Base-by-base conservation (phyloP, 1,284 basidiomycete genomes). In the Wolfiporia cocos region DNA sequence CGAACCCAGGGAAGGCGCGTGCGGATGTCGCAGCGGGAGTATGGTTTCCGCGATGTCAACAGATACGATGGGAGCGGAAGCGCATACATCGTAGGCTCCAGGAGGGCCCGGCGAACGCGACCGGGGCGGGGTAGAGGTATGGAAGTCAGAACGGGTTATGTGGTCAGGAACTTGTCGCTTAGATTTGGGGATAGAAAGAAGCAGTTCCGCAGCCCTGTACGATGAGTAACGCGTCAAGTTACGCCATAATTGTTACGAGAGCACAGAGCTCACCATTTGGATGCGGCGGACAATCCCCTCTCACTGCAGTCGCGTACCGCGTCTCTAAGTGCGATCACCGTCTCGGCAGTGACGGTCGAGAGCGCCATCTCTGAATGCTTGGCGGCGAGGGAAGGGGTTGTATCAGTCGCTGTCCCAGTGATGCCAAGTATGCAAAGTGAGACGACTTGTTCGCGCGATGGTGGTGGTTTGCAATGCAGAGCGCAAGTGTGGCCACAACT, bases 131-230 rank as follows among this genome's bases (percentile, higher is more conserved):
- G 74, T 76, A 5, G 78, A 78, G 50, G 48, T 63, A 51, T 61
- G 58, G 54, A 56, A 58, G n/a, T n/a, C n/a, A n/a, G n/a, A n/a
- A n/a, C 46, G 54, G 51, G 49, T 38, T 49, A n/a, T 48, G 36
- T 51, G 41, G 56, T 46, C 52, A 58, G 52, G 41, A 6, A 34
- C 42, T 2, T 34, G 40, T 31, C 53, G 67, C 57, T 73, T 82
- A 36, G 66, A 56, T 15, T 65, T 49, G 9, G 81, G 72, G 21
- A 82, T 66, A 15, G 84, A 74, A 14, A 82, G 68, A 41, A 88
- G 67, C 15, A 89, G 68, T 55, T 88, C 86, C 17, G 85, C 78
- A 18, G 83, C 76, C 86, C 86, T 56, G 34, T 45, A 46, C n/a
- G 22, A 20, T 15, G 18, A 35, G 14, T 31, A n/a, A n/a, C n/a